Conservation (phyloP, 805 yeast species). For the Candida silvicultrix region DNA sequence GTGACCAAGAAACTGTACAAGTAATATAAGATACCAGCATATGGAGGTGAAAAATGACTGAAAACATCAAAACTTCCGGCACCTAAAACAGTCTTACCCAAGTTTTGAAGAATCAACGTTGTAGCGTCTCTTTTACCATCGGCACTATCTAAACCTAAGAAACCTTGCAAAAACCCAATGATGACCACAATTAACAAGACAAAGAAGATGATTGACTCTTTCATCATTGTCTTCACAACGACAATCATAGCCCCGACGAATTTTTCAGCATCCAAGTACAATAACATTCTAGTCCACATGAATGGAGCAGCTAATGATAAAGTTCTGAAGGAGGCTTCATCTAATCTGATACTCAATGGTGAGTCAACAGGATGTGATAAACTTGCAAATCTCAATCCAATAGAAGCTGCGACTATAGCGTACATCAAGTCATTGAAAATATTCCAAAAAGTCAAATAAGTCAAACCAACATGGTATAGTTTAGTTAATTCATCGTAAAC, state of each 20-base stretch:
- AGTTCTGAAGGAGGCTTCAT: slow-evolving; percentile 58
- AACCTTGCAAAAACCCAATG: slow-evolving; percentile 81
- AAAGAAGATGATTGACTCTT: slow-evolving; percentile 79
- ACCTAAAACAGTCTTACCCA: slow-evolving; percentile 69
- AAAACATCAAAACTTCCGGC: slow-evolving; percentile 68
- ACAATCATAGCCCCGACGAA: slow-evolving; percentile 89
- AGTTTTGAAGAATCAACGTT: slow-evolving; percentile 49
- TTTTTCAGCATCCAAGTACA: slow-evolving; percentile 70
- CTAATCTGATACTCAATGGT: slow-evolving; percentile 28
- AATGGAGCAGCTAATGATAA: slow-evolving; percentile 80
- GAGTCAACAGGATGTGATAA: slow-evolving; percentile 22
- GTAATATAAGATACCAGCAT: slow-evolving; percentile 75
- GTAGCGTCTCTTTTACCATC: slow-evolving; percentile 83
- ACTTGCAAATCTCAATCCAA: slow-evolving; percentile 43
- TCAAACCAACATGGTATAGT: slow-evolving; percentile 68
- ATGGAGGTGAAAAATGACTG: slow-evolving; percentile 74
- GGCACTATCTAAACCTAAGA: slow-evolving; percentile 79
- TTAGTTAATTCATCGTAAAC: slow-evolving; percentile 63
- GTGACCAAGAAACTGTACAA: slow-evolving; percentile 69
- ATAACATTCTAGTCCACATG: slow-evolving; percentile 75
- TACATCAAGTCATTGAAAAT: slow-evolving; percentile 72
- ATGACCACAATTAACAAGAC: slow-evolving; percentile 64
- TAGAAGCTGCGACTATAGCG: slow-evolving; percentile 42
- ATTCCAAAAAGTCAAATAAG: slow-evolving; percentile 72
- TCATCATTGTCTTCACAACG: slow-evolving; percentile 79